Percentiles rank a stretch among this genome's conserved stretches.
Conservation (phyloP, 2,329 filamentous ascomycete genomes). For the Colletotrichum tamarilloi region DNA sequence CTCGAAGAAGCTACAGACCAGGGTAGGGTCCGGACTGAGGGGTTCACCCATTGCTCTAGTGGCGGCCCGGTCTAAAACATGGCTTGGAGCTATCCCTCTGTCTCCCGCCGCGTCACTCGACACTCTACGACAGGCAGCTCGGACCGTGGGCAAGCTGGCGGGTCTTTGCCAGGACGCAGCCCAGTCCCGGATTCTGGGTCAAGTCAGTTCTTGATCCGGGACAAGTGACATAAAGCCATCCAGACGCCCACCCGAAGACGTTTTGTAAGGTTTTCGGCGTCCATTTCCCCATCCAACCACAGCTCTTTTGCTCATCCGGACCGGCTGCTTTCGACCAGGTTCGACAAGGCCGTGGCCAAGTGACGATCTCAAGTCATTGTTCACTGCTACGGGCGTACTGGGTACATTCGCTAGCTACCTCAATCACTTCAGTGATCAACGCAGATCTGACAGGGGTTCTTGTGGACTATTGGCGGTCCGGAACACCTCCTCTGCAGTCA, state of each 20-base stretch:
- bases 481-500: constrained; percentile 20
- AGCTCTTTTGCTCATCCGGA: not conserved
- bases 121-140: constrained; percentile 11
- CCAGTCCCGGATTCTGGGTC: constrained; percentile 17
- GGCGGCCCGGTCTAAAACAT: constrained; percentile 35
- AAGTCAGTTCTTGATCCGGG: constrained; percentile 16
- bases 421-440: constrained; percentile 14
- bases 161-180: constrained; percentile 7
- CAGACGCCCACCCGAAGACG: constrained; percentile 19
- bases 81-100: constrained; percentile 24
- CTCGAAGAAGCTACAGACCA: not conserved
- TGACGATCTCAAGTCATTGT: constrained; percentile 23
- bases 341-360: constrained; percentile 3
- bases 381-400: constrained; percentile 20
- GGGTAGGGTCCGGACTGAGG: constrained; percentile 9
- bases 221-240: constrained; percentile 32
- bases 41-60: constrained; percentile 14
- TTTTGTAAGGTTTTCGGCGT: constrained; percentile 30
- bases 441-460: constrained; percentile 6
- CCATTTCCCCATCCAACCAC: constrained; percentile 12
- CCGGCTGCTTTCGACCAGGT: constrained; percentile 26
- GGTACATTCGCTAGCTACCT: not conserved
- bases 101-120: constrained; percentile 18
- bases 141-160: constrained; percentile 9
- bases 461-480: constrained; percentile 5